These are phyloP conservation scores for Plectosphaerella plurivora DNA, from an alignment of 2,329 filamentous ascomycete genomes.

Conservation along the genomic window DNA sequence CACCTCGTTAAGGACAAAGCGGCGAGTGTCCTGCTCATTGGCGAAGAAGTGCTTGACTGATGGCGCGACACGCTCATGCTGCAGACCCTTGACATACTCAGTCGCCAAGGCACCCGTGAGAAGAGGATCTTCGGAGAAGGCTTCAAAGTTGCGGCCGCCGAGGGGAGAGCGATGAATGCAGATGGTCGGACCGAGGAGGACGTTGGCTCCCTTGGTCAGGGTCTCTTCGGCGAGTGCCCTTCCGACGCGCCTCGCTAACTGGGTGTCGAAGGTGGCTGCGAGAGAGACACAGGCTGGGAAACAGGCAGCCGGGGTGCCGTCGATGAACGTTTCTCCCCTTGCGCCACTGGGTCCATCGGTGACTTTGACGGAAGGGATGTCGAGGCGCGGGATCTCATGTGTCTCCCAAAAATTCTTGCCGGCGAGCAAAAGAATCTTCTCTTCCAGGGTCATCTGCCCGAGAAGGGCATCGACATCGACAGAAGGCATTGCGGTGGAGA, in stretches of 20 bases:
- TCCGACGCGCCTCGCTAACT: conserved; percentile 17
- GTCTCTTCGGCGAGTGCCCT: conserved; percentile 1
- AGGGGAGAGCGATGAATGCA: conserved; percentile 37
- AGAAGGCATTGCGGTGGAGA: not conserved
- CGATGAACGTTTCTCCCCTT: conserved; percentile 1
- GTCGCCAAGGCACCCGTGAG: conserved; percentile 29
- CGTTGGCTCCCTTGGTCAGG: not conserved
- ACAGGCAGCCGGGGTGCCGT: conserved; percentile 4
- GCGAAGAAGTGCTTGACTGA: conserved; percentile 41
- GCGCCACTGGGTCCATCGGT: conserved; percentile 4
- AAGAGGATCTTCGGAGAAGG: conserved; percentile 34
- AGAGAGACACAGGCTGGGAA: conserved; percentile 5
- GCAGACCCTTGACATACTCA: conserved; percentile 9
- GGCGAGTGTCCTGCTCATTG: conserved; percentile 31
- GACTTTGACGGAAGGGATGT: conserved; percentile 1
- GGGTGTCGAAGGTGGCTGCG: conserved; percentile 21
- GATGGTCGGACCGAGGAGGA: conserved; percentile 33
- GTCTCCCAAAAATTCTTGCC: conserved; percentile 9
- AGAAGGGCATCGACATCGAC: conserved; percentile 10
- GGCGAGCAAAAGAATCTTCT: conserved; percentile 13
- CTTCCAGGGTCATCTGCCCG: conserved; percentile 10
- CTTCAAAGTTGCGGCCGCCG: conserved; percentile 37
- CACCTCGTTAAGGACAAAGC: conserved; percentile 20
- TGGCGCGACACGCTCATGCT: conserved; percentile 34
- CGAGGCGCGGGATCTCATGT: conserved; percentile 1